Base-by-base conservation (phyloP, 2,329 filamentous ascomycete genomes). In the Diaporthe vexans region DNA sequence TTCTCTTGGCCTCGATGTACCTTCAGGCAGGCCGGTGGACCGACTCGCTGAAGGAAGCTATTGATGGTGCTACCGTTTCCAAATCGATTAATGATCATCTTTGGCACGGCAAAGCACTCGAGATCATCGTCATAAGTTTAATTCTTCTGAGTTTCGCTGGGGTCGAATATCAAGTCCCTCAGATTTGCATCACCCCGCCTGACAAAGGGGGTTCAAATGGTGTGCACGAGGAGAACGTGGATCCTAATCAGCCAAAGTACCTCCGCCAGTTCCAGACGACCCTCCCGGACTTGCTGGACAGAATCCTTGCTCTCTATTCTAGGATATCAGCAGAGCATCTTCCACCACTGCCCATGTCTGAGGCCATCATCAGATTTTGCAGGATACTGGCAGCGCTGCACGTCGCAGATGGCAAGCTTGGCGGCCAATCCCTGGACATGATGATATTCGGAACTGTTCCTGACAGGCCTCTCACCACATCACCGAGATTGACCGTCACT, bases 21-120 rank as follows among this genome's bases (percentile, higher is more conserved):
- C 90, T 99, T 78, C 94, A 95, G 82, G 94, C 95, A 71, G 97
- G 97, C 35, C 91, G 95, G 76, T 98, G 97, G 95, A 90, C 88
- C 63, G 95, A 98, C 84, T 95, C 96, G 10, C 83, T 98, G 59
- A 93, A 91, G 81, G 94, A 97, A 80, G 89, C 98, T 29, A 87
- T 91, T 13, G 96, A 98, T 75, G 94, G 93, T 71, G 95, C 94
- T 2, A 90, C 90, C 13, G 91, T 93, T 78, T 93, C 95, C 21
- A 93, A 94, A 78, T 92, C 91, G 51, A 90, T 94, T 74, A 95
- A 95, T 79, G 97, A 99, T 83, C 94, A 98, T 83, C 83, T 98
- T n/a, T 99, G 97, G 96, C 95, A 98, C 84, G 97, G 94, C 24
- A 98, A 98, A 83, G 95, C 95, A 1, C 87, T 99, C 26, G 97